phyloP scores from a whole-genome alignment of 768 basidiomycete species.

The Auriculariales sp. region DNA sequence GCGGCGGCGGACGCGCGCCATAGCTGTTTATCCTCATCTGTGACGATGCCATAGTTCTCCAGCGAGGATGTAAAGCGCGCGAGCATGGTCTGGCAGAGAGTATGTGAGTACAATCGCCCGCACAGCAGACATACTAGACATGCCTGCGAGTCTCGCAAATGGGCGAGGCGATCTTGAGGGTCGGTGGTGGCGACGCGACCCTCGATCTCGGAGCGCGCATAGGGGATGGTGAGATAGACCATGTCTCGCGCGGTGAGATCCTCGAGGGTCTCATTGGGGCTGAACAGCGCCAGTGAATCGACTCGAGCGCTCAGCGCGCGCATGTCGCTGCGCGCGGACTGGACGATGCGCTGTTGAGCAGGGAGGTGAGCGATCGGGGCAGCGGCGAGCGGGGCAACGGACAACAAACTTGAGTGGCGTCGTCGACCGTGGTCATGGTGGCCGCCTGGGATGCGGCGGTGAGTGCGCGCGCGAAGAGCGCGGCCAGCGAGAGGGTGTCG shows the following conservation, averaged over 20 bases:
- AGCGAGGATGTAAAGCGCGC: neutral
- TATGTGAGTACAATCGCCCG: neutral
- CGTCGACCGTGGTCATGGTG: constrained; percentile 25
- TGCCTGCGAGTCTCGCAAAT: constrained; percentile 45
- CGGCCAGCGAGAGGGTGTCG: constrained; percentile 22
- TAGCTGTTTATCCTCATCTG: constrained; percentile 41
- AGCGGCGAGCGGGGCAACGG: neutral
- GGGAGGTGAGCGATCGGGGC: constrained; percentile 6
- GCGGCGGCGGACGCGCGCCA: constrained; percentile 32
- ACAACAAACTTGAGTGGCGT: constrained; percentile 29
- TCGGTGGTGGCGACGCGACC: constrained; percentile 42
- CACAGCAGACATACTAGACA: constrained; percentile 12
- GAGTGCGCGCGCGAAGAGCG: constrained; percentile 27
- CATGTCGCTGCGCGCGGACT: constrained; percentile 41
- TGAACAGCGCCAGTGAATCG: constrained; percentile 55
- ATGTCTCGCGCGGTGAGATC: constrained; percentile 71
- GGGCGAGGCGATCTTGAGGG: constrained; percentile 38
- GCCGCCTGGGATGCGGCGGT: constrained; percentile 22
- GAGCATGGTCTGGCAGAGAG: neutral
- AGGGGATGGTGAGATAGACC: constrained; percentile 62
- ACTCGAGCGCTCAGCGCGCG: constrained; percentile 37
- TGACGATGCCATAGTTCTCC: constrained; percentile 52
- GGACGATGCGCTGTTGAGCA: constrained; percentile 39
- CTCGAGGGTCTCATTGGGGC: constrained; percentile 67
- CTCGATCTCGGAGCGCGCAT: constrained; percentile 48